Conservation (phyloP, 1,284 basidiomycete species). For the Kwoniella shivajii region DNA sequence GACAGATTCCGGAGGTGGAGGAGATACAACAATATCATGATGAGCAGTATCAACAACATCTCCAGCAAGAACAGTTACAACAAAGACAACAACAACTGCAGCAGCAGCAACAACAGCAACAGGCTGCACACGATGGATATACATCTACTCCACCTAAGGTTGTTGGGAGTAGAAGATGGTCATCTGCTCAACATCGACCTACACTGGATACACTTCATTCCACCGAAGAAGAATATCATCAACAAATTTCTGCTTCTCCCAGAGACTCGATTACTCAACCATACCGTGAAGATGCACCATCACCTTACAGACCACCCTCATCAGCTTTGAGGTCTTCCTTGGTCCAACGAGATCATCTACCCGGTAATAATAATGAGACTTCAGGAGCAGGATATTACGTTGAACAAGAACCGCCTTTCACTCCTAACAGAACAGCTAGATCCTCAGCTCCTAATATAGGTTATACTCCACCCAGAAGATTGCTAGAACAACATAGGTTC, state of each 20-base stretch:
- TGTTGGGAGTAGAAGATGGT: constrained; percentile 6
- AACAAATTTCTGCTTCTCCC: constrained; percentile 14
- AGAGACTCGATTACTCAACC: constrained; percentile 6
- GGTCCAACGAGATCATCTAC: constrained; percentile 4
- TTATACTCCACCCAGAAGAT: constrained; percentile 16
- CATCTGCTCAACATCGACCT: constrained; percentile 22
- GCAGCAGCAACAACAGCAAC: too few relatives aligned
- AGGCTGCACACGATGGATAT: constrained; percentile 20
- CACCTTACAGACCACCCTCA: constrained; percentile 12
- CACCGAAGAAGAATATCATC: constrained; percentile 10
- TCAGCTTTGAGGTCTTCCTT: constrained; percentile 22
- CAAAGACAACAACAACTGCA: too few relatives aligned
- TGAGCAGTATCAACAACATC: constrained; percentile 1
- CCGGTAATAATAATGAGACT: background rate
- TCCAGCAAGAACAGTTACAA: background rate
- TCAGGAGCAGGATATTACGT: background rate
- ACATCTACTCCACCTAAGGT: constrained; percentile 23
- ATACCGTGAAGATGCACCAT: constrained; percentile 4
- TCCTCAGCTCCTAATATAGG: constrained; percentile 10
- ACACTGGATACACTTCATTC: constrained; percentile 22
- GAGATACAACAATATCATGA: background rate
- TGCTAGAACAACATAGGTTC: constrained; percentile 19
- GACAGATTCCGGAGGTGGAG: constrained; percentile 1
- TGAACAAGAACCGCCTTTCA: constrained; percentile 1
- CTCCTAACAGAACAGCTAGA: constrained; percentile 6